A percentile compares a stretch with the other conserved stretches of the same genome.
Conservation (phyloP, 1,139 yeast genomes). For the Sugiyamaella neomexicana region DNA sequence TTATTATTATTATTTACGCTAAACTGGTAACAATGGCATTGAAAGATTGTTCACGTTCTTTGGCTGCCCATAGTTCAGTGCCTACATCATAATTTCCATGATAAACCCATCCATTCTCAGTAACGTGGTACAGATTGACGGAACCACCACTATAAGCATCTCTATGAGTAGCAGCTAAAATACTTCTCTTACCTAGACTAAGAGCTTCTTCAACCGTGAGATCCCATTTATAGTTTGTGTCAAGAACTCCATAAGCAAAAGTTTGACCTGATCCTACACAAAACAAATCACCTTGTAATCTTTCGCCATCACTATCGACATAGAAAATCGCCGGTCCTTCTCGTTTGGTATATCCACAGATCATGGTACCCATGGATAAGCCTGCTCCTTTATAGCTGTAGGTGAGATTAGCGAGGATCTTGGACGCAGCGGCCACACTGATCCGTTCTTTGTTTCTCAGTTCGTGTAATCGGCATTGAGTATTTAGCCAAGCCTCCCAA, state of each 20-base stretch:
- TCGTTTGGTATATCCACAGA: conserved; percentile 93
- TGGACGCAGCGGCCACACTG: conserved; percentile 95
- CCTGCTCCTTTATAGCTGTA: conserved; percentile 97
- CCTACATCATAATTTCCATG: conserved; percentile 97
- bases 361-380: conserved; percentile 98
- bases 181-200: conserved; percentile 90
- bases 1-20: background rate
- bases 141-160: conserved; percentile 99
- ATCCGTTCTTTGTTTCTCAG: conserved; percentile 92
- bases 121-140: conserved; percentile 86
- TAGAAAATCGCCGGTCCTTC: conserved; percentile 96
- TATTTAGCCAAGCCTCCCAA: conserved; percentile 99
- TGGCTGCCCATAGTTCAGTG: conserved; percentile 86
- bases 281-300: conserved; percentile 90
- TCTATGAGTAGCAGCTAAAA: conserved; percentile 96
- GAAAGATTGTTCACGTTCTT: conserved; percentile 84
- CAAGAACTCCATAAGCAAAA: conserved; percentile 98
- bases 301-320: conserved; percentile 96
- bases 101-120: conserved; percentile 90
- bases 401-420: conserved; percentile 85
- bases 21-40: conserved; percentile 64
- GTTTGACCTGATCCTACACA: conserved; percentile 99
- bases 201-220: conserved; percentile 88
- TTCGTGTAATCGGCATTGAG: conserved; percentile 95
- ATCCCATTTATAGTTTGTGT: conserved; percentile 89